These are phyloP conservation scores for Eutrema japonicum DNA, from an alignment of 345 rosid species.

Conservation along the genomic window DNA sequence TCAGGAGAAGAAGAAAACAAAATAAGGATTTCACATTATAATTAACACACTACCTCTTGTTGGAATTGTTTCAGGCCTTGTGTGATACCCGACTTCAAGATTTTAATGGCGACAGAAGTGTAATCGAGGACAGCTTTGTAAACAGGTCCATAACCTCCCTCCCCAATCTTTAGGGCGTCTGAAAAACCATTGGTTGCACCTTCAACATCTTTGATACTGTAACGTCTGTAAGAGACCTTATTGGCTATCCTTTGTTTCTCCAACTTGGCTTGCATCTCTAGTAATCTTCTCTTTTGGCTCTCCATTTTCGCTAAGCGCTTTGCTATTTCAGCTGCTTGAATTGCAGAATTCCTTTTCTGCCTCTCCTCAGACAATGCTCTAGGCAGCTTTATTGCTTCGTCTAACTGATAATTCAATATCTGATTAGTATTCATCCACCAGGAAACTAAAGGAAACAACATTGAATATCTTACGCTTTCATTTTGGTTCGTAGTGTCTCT, in stretches of 20 bases:
- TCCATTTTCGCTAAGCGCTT: slow-evolving; percentile 49
- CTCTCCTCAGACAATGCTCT: slow-evolving; percentile 49
- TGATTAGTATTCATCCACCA: slow-evolving; percentile 20
- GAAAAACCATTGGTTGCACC: slow-evolving; percentile 64
- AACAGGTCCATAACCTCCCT: slow-evolving; percentile 92
- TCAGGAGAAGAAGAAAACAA: slow-evolving; percentile 9
- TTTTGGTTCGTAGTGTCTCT: slow-evolving; percentile 46
- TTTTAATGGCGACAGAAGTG: slow-evolving; percentile 71
- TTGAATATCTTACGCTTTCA: slow-evolving; percentile 49
- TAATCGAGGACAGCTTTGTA: slow-evolving; percentile 57
- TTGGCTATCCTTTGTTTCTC: slow-evolving; percentile 44
- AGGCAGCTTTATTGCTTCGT: slow-evolving; percentile 49
- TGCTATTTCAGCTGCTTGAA: slow-evolving; percentile 51
- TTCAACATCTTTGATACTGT: slow-evolving; percentile 67
- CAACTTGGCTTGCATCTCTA: slow-evolving; percentile 50
- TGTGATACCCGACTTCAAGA: slow-evolving; percentile 65
- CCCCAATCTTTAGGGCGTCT: slow-evolving; percentile 64
- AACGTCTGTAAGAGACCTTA: slow-evolving; percentile 49
- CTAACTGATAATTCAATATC: slow-evolving; percentile 17
- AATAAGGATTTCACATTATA: background rate
- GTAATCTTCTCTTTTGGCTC: slow-evolving; percentile 49
- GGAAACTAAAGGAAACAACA: slow-evolving; percentile 10
- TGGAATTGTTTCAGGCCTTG: slow-evolving; percentile 77
- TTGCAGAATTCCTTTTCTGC: slow-evolving; percentile 48
- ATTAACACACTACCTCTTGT: slow-evolving; percentile 60